Evolutionary conservation across 257 asterid genomes (phyloP).

Genomic region (Pogostemon cablin): DNA sequence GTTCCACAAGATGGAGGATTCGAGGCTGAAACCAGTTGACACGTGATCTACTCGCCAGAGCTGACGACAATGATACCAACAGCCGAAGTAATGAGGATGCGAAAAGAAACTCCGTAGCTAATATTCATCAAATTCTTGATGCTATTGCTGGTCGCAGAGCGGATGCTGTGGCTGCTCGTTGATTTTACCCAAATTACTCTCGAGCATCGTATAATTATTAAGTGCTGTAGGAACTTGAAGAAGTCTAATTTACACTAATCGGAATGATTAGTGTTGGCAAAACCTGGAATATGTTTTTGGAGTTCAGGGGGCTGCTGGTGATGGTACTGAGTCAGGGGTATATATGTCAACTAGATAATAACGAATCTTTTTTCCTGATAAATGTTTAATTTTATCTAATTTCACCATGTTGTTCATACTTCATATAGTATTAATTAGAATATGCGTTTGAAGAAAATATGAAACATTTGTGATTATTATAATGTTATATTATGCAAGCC

Average conservation of each 20-base stretch:
- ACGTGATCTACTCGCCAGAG: conserved; percentile 81
- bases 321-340: neutral
- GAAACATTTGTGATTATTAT: too few species aligned
- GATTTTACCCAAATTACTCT: conserved; percentile 48
- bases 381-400: neutral
- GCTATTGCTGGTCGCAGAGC: conserved; percentile 49
- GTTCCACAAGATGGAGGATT: conserved; percentile 40
- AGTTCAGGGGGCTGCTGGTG: conserved; percentile 45
- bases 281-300: conserved; percentile 50
- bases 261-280: conserved; percentile 37
- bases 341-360: neutral
- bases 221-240: conserved; percentile 24
- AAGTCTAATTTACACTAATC: conserved; percentile 21
- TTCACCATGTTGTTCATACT: too few species aligned
- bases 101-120: conserved; percentile 48
- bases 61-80: conserved; percentile 47
- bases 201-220: conserved; percentile 46
- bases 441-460: too few species aligned
- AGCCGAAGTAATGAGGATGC: conserved; percentile 50
- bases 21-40: conserved; percentile 56
- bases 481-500: too few species aligned
- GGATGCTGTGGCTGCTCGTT: conserved; percentile 78
- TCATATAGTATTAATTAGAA: too few species aligned
- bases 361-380: neutral
- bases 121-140: conserved; percentile 79